Evolutionary conservation across 371 early-diverging fungal species (phyloP), one percentile per base, ranked within the genome.

Genomic region (Fennellomyces sp.): DNA sequence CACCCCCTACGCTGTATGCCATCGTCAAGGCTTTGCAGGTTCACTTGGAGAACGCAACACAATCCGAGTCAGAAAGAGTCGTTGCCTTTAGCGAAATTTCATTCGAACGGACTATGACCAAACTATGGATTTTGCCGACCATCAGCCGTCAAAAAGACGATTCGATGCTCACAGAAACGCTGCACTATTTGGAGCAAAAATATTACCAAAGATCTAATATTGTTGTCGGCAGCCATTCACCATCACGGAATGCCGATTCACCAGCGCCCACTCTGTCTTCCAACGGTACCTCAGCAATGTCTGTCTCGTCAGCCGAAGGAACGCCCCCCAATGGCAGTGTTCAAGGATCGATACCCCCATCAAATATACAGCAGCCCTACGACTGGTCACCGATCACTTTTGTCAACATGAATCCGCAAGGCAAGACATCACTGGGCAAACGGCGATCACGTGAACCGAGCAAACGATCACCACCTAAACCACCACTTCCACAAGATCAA

Each of bases 1-100:
- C 80, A 4, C 58, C 58, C 10, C 69, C 81, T 7, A 61, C 66
- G 2, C 65, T 65, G 3, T 70, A 76, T 52, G 67, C 70, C 26
- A 50, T 78, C 6, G 61, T 75, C 6, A 69, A 66, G 51, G 78
- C 75, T 2, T 41, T 70, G 17, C 72, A 65, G n/a, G 58, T 78
- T n/a, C 78, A 78, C 54, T 53, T 78, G 8, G 64, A 65, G 54
- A 75, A 75, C 56, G 74, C 75, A 26, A 42, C 63, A 0, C 61
- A 31, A 29, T 50, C 64, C 6, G 47, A 47, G 13, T 66, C 55
- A 5, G 59, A 62, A 25, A 30, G 61, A 15, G 58, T 50, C 21
- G 63, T 61, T 27, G 58, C 63, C 23, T 61, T 65, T 19, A 68
- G 52, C 62, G 67, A 54, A 35, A 56, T 63, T 19, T 45, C 30